phyloP scores from a whole-genome alignment of 495 filamentous ascomycete species.

The Tuber umbilicatum region DNA sequence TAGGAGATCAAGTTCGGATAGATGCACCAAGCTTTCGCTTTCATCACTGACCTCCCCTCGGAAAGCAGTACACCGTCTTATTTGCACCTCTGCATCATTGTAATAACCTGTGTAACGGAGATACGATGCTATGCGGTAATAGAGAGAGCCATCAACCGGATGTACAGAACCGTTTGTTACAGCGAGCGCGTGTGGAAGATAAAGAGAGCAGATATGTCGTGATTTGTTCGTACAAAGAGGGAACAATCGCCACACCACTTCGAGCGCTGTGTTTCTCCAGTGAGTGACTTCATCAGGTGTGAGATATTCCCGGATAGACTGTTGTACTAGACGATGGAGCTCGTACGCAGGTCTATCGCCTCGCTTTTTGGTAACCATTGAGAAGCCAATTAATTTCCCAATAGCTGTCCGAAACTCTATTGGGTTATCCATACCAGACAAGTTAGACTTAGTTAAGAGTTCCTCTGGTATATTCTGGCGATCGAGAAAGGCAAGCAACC shows the following conservation, averaged over 20 bases:
- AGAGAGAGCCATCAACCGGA: background rate
- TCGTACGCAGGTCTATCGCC: conserved; percentile 4
- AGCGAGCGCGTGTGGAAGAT: conserved; percentile 15
- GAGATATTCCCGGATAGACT: conserved; percentile 10
- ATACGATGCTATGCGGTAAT: background rate
- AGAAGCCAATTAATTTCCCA: conserved; percentile 2
- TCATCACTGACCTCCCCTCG: conserved; percentile 12
- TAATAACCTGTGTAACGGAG: background rate
- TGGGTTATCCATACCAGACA: background rate
- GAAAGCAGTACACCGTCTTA: background rate
- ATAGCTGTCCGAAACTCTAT: background rate
- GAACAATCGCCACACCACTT: conserved; percentile 10
- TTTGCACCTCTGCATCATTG: conserved; percentile 7
- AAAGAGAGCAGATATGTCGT: conserved; percentile 1
- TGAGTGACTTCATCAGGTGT: background rate
- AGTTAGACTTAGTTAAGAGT: conserved; percentile 9
- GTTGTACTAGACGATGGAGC: conserved; percentile 16
- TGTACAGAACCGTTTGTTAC: conserved; percentile 3
- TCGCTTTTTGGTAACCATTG: background rate
- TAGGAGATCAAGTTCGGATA: conserved; percentile 15
- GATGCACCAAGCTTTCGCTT: conserved; percentile 36
- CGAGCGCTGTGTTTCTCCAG: conserved; percentile 4
- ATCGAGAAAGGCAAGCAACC: conserved; percentile 41
- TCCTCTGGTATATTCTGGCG: conserved; percentile 40
- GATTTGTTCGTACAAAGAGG: background rate